phyloP scores from a whole-genome alignment of 2,329 filamentous ascomycete species.

The Lecanicillium sp. region DNA sequence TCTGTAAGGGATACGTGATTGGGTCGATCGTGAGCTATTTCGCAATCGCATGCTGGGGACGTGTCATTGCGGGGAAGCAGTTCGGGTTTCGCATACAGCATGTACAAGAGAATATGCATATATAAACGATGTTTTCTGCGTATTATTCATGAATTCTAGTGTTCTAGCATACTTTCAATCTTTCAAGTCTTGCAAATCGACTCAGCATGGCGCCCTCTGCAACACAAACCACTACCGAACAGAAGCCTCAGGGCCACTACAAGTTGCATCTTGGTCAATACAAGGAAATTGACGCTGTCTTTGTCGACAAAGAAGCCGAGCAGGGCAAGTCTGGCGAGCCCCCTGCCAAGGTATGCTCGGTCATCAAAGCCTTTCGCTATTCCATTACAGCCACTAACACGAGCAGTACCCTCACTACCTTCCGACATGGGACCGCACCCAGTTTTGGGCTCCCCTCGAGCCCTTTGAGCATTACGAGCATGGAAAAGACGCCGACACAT shows the following conservation, averaged over 20 bases:
- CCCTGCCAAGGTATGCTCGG: conserved; percentile 23
- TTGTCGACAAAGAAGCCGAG: conserved; percentile 23
- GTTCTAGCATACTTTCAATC: not conserved
- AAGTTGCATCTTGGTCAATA: conserved; percentile 25
- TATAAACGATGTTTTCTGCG: too few species aligned
- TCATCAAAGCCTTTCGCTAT: not conserved
- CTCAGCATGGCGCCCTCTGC: conserved; percentile 12
- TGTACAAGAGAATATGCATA: too few species aligned
- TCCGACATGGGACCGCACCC: conserved; percentile 52
- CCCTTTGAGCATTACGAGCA: conserved; percentile 61
- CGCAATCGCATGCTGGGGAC: conserved; percentile 6
- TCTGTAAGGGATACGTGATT: not conserved
- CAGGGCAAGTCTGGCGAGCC: conserved; percentile 23
- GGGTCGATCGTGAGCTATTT: conserved; percentile 5
- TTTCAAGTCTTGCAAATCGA: not conserved
- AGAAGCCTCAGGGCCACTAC: conserved; percentile 11
- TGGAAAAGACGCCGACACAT: conserved; percentile 57
- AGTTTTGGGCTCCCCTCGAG: conserved; percentile 51
- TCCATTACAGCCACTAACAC: not conserved
- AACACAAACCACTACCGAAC: conserved; percentile 7
- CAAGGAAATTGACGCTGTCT: conserved; percentile 25
- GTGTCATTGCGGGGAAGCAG: conserved; percentile 12
- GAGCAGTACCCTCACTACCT: conserved; percentile 40
- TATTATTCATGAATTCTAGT: too few species aligned
- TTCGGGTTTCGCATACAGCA: not conserved